phyloP scores from a whole-genome alignment of 2,329 filamentous ascomycete species.

The Paecilomyces niveus region DNA sequence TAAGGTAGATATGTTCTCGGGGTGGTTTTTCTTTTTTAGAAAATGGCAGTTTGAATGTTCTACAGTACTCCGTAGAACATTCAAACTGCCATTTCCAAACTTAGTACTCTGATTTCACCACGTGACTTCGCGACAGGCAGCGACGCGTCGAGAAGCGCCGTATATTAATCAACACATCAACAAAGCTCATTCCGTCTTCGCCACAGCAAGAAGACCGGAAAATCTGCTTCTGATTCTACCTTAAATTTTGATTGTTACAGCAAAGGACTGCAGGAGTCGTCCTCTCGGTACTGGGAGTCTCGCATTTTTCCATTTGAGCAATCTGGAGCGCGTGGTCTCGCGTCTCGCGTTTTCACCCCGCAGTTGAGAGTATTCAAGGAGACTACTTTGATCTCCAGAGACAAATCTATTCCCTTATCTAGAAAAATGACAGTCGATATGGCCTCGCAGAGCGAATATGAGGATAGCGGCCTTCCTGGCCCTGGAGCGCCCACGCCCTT shows the following conservation, averaged over 20 bases:
- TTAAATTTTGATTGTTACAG: neutral
- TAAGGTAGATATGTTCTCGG: neutral
- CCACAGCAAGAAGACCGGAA: slow-evolving; percentile 13
- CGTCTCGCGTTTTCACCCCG: neutral
- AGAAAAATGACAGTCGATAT: slow-evolving; percentile 43
- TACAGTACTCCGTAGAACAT: too few relatives aligned
- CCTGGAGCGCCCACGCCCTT: slow-evolving; percentile 93
- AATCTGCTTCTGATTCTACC: neutral
- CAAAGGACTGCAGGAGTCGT: neutral
- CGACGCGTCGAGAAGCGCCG: slow-evolving; percentile 22
- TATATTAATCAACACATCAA: slow-evolving; percentile 7
- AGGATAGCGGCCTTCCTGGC: slow-evolving; percentile 67
- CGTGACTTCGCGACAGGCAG: slow-evolving; percentile 30
- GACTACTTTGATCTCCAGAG: neutral
- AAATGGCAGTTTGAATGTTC: neutral
- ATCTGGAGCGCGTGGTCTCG: slow-evolving; percentile 11
- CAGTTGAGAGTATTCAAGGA: neutral
- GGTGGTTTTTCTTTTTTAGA: too few relatives aligned
- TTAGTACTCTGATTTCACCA: slow-evolving; percentile 9
- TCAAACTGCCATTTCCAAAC: neutral
- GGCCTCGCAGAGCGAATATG: slow-evolving; percentile 64
- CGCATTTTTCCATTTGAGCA: neutral
- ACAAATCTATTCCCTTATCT: neutral
- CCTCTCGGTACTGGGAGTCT: neutral
- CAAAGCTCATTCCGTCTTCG: slow-evolving; percentile 8